Evolutionary conservation across 2,329 filamentous ascomycete species (phyloP).

Genomic region (Neodidymelliopsis sp.): DNA sequence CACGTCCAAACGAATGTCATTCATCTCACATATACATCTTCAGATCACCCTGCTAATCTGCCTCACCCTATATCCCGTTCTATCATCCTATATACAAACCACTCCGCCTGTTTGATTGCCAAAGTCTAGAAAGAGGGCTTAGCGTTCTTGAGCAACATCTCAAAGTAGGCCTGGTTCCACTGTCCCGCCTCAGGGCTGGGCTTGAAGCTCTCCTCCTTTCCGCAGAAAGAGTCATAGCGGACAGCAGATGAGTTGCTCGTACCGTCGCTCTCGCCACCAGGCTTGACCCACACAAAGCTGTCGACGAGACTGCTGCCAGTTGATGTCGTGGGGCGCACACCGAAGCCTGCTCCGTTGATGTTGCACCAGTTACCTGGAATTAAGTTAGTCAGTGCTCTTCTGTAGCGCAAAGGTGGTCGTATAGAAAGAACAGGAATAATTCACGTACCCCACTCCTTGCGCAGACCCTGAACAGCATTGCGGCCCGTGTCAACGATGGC

Average conservation of each 20-base stretch:
- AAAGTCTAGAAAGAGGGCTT: slow-evolving; percentile 44
- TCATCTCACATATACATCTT: too few species aligned
- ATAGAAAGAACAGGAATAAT: background rate
- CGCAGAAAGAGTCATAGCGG: slow-evolving; percentile 66
- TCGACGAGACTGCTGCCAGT: slow-evolving; percentile 67
- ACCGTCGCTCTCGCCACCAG: slow-evolving; percentile 65
- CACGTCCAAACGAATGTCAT: slow-evolving; percentile 9
- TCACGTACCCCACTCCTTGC: slow-evolving; percentile 61
- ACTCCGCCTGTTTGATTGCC: background rate
- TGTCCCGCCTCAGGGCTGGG: slow-evolving; percentile 73
- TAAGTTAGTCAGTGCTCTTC: too few species aligned
- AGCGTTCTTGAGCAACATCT: slow-evolving; percentile 48
- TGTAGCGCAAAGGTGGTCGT: too few species aligned
- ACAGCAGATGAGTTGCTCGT: slow-evolving; percentile 53
- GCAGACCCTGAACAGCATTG: slow-evolving; percentile 59
- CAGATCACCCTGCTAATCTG: too few species aligned
- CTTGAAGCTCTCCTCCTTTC: slow-evolving; percentile 62
- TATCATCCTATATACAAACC: slow-evolving; percentile 22
- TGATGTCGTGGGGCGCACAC: slow-evolving; percentile 64
- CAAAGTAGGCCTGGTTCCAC: slow-evolving; percentile 66
- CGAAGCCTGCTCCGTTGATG: slow-evolving; percentile 69
- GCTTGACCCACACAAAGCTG: slow-evolving; percentile 76
- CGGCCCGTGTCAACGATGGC: slow-evolving; percentile 66
- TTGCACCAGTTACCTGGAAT: slow-evolving; percentile 68
- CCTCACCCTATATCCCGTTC: background rate